A percentile compares a stretch with the other conserved stretches of the same genome.
Evolutionary conservation across 345 rosid species (phyloP).

Genomic region (Eucalyptus guilfoylei): DNA sequence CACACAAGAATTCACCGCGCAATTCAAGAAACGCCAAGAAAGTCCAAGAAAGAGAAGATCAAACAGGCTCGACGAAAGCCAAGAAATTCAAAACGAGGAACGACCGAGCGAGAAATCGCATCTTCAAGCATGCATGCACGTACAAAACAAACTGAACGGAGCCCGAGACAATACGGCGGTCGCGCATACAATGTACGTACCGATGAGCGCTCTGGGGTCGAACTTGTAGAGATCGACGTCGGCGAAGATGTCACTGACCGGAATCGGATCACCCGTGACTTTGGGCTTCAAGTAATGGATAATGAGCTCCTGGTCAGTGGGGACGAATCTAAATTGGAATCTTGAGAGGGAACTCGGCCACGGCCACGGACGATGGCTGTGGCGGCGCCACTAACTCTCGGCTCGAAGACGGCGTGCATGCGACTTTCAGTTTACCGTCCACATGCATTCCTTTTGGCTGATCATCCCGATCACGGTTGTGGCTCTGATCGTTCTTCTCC

Average conservation of each 20-base stretch:
- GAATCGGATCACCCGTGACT: not conserved
- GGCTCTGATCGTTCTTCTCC: not conserved
- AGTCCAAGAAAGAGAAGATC: not conserved
- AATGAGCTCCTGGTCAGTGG: not conserved
- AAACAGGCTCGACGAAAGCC: not conserved
- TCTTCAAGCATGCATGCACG: not conserved
- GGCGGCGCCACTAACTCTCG: not conserved
- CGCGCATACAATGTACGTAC: not conserved
- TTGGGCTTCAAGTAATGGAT: not conserved
- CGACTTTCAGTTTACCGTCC: not conserved
- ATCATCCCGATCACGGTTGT: not conserved
- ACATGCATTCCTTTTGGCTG: not conserved
- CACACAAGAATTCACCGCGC: not conserved
- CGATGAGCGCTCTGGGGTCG: not conserved
- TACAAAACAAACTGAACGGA: not conserved
- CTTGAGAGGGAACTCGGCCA: no score
- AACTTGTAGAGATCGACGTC: not conserved
- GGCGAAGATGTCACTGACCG: not conserved
- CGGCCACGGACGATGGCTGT: accelerated
- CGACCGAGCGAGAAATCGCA: not conserved
- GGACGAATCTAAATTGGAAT: not conserved
- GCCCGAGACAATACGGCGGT: not conserved
- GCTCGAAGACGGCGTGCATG: not conserved
- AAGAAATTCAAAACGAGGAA: not conserved
- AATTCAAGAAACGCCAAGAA: not conserved